Percentiles rank a stretch among this genome's conserved stretches.
These are phyloP conservation scores for Paecilomyces formosus DNA, from an alignment of 2,329 filamentous ascomycete genomes.

Conservation along the genomic window DNA sequence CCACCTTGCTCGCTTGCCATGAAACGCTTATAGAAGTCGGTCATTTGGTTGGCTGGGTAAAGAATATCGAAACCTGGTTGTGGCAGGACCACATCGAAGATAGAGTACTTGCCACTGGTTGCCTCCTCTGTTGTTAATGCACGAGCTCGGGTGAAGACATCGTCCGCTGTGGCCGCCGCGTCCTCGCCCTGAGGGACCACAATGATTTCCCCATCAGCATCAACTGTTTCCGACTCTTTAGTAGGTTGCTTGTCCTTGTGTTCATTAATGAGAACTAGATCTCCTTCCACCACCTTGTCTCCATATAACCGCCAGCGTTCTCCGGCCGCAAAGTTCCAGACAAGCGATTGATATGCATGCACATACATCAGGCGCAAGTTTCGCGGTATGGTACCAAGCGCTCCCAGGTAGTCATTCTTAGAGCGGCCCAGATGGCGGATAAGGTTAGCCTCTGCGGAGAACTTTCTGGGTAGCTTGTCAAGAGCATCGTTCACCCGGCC, in stretches of 20 bases:
- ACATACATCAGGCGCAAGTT: conserved; percentile 89
- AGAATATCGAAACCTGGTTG: conserved; percentile 85
- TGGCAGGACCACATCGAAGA: conserved; percentile 86
- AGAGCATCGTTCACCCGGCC: conserved; percentile 55
- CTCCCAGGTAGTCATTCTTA: conserved; percentile 68
- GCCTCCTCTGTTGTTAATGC: conserved; percentile 71
- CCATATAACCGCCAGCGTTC: conserved; percentile 74
- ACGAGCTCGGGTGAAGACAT: conserved; percentile 62
- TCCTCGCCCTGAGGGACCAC: conserved; percentile 54
- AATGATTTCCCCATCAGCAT: conserved; percentile 59
- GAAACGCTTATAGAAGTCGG: conserved; percentile 75
- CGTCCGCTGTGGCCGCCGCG: conserved; percentile 45
- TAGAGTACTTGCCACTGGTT: conserved; percentile 64
- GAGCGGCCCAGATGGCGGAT: conserved; percentile 62
- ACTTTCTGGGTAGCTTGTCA: conserved; percentile 67
- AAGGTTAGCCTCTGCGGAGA: conserved; percentile 69
- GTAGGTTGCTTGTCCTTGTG: conserved; percentile 43
- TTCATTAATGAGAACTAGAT: conserved; percentile 65
- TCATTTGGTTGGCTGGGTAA: conserved; percentile 78
- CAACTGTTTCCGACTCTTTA: conserved; percentile 35
- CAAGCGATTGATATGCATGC: conserved; percentile 88
- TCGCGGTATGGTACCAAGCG: conserved; percentile 70
- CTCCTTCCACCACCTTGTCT: conserved; percentile 67
- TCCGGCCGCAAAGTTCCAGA: conserved; percentile 85
- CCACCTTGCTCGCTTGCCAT: conserved; percentile 78